phyloP scores from a whole-genome alignment of 2,329 filamentous ascomycete species.

The Curvularia hawaiiensis region DNA sequence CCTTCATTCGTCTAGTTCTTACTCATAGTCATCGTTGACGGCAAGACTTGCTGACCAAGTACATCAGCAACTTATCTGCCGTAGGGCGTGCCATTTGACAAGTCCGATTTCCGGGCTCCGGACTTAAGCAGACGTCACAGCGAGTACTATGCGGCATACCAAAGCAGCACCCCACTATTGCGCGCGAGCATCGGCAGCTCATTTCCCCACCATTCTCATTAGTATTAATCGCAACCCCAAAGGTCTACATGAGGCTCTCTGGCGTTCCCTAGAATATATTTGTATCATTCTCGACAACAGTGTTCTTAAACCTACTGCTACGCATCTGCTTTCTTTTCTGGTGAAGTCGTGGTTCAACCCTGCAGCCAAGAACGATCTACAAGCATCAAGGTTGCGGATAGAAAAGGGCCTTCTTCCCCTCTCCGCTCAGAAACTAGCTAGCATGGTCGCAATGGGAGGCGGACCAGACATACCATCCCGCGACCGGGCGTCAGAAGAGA shows the following conservation, averaged over 20 bases:
- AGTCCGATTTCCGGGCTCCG: background rate
- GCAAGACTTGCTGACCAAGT: too few species aligned
- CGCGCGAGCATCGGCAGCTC: background rate
- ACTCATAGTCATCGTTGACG: background rate
- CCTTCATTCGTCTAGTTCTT: background rate
- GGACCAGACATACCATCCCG: conserved; percentile 38
- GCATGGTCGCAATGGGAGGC: conserved; percentile 53
- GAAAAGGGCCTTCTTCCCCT: background rate
- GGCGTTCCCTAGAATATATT: background rate
- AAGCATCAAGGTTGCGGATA: background rate
- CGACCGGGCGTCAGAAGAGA: conserved; percentile 33
- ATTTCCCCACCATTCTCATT: background rate
- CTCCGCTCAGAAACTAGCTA: background rate
- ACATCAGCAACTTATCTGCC: background rate
- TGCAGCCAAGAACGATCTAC: background rate
- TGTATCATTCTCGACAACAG: background rate
- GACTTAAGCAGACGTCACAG: conserved; percentile 6
- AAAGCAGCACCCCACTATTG: conserved; percentile 6
- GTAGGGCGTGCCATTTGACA: background rate
- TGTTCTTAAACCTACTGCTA: background rate
- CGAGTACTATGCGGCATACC: background rate
- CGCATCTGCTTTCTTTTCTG: background rate
- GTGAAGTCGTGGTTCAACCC: background rate
- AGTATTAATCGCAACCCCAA: background rate
- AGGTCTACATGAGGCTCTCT: background rate